Base-by-base conservation (phyloP, 306 rosid species). In the Cicer yamashitae region DNA sequence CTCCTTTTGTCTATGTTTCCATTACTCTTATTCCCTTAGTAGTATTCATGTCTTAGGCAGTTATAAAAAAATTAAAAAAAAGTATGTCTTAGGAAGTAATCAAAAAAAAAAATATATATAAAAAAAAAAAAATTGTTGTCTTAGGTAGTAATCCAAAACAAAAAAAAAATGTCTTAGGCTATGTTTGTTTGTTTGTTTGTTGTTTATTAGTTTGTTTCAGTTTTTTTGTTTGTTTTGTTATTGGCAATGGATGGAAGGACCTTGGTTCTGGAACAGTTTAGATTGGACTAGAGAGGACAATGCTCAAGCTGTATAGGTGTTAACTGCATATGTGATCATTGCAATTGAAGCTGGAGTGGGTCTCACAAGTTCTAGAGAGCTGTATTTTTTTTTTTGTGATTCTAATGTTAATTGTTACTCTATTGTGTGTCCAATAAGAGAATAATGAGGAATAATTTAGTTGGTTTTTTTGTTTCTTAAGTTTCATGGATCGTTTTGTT, bases 181-280 rank as follows among this genome's bases (percentile, higher is more conserved):
- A 44, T 60, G 78, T 66, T 43, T n/a, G n/a, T n/a, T n/a, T n/a
- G n/a, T n/a, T n/a, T 41, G 79, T 69, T 17, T 79, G 66, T 79
- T 25, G 73, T 72, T 71, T 12, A 37, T 50, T 80, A 37, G 45
- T 67, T 41, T 47, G 6, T 68, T 46, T 60, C 56, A 40, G 40
- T 8, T 41, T 54, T 46, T 20, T 66, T 22, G 17, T 30, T 62
- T 67, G 39, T 47, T 13, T 34, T 59, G 79, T 73, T 15, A 25
- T 20, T 65, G 46, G 71, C 9, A 34, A 62, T 45, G 57, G 53
- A 72, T 34, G 72, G 66, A 52, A 74, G 20, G 40, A 38, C 38
- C 50, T 41, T 13, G 73, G 40, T 46, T 17, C 8, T 30, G 48
- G 66, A 43, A 53, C 66, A 14, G 14, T 76, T 72, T 51, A 54